These are phyloP conservation scores for Epichloe amarillans DNA, from an alignment of 2,329 filamentous ascomycete genomes.

Conservation along the genomic window DNA sequence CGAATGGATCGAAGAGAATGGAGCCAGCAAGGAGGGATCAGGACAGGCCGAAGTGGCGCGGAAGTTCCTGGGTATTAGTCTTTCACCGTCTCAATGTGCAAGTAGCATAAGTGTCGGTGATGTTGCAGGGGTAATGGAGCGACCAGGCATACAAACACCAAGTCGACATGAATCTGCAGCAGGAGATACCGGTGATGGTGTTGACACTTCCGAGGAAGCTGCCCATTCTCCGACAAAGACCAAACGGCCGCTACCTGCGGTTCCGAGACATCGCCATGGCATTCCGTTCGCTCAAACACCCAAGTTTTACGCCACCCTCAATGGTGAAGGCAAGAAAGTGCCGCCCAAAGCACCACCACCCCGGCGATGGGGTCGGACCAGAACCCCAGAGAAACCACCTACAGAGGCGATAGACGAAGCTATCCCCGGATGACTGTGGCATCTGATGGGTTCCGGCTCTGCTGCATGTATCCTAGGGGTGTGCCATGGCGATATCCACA, in stretches of 20 bases:
- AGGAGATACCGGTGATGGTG: conserved; percentile 8
- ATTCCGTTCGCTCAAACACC: conserved; percentile 26
- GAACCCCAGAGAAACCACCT: conserved; percentile 18
- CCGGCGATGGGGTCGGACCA: conserved; percentile 30
- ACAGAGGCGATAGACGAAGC: conserved; percentile 1
- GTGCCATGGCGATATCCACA: neutral
- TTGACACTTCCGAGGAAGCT: conserved; percentile 11
- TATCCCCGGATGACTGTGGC: neutral
- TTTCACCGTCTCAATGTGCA: conserved; percentile 49
- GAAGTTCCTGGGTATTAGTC: conserved; percentile 57
- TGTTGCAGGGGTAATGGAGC: conserved; percentile 67
- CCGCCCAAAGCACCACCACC: conserved; percentile 34
- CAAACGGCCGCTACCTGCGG: conserved; percentile 38
- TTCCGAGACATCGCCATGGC: conserved; percentile 44
- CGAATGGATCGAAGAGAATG: conserved; percentile 45
- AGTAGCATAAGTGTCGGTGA: conserved; percentile 67
- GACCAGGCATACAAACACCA: conserved; percentile 69
- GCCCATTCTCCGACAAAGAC: conserved; percentile 14
- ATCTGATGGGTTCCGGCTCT: neutral
- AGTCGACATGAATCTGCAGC: conserved; percentile 39
- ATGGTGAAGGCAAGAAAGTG: conserved; percentile 24
- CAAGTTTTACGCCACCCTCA: conserved; percentile 16
- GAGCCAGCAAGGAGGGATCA: conserved; percentile 20
- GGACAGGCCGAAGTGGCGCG: conserved; percentile 35
- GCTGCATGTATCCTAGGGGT: too few relatives aligned